A percentile compares a stretch with the other conserved stretches of the same genome.
Conservation (phyloP, 768 basidiomycete genomes). For the Lentinus brumalis region DNA sequence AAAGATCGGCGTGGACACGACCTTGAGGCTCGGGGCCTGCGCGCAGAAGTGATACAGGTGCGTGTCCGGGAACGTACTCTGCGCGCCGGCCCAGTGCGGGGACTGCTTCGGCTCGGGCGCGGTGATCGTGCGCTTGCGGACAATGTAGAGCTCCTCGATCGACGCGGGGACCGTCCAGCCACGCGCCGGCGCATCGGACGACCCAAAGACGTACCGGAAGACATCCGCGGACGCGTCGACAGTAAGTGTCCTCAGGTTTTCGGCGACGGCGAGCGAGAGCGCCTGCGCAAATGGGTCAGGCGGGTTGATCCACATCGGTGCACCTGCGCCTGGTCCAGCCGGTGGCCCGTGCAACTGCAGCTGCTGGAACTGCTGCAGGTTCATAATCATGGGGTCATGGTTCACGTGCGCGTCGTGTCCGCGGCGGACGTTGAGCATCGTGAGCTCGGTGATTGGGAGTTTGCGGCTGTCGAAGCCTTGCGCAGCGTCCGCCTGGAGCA, state of each 20-base stretch:
- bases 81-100: slow-evolving; percentile 3
- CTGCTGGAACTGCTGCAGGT: neutral
- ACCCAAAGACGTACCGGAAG: slow-evolving; percentile 32
- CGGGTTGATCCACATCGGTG: slow-evolving; percentile 11
- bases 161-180: slow-evolving; percentile 20
- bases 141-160: slow-evolving; percentile 27
- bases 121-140: slow-evolving; percentile 18
- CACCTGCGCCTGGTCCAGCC: neutral
- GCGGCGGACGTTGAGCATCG: slow-evolving; percentile 39
- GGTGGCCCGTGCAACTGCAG: too few species aligned
- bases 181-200: slow-evolving; percentile 13
- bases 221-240: slow-evolving; percentile 47
- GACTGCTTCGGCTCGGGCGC: slow-evolving; percentile 5
- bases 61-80: slow-evolving; percentile 26
- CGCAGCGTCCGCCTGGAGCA: slow-evolving; percentile 23
- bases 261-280: slow-evolving; percentile 38
- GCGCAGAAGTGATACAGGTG: slow-evolving; percentile 20
- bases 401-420: slow-evolving; percentile 11
- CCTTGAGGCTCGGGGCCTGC: slow-evolving; percentile 14
- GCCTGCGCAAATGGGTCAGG: slow-evolving; percentile 23
- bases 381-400: neutral
- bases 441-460: slow-evolving; percentile 47
- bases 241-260: slow-evolving; percentile 41
- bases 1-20: slow-evolving; percentile 18
- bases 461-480: slow-evolving; percentile 28